Conservation (phyloP, 257 asterid species). For the Solanum gandarillasii region DNA sequence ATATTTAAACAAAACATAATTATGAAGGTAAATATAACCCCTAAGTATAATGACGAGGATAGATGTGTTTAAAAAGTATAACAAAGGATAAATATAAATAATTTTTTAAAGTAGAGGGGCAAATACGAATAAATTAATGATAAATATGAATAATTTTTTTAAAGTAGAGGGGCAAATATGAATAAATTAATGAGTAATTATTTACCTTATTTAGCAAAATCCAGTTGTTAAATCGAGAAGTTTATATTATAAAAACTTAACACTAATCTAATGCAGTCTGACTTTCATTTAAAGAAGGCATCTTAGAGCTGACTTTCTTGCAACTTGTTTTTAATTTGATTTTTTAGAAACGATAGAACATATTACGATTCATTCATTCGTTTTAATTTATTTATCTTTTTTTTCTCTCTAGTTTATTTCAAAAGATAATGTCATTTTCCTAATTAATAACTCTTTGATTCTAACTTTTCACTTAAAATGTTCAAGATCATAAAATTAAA, state of each 20-base stretch:
- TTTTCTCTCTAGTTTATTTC: background rate
- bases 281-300: background rate
- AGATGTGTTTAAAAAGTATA: too few species aligned
- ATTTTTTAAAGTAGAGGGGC: too few species aligned
- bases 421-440: background rate
- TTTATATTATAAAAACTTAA: background rate
- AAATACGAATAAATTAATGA: too few species aligned
- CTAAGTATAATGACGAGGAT: too few species aligned
- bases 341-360: background rate
- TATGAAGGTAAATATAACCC: background rate
- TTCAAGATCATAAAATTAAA: background rate
- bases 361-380: too few species aligned
- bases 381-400: background rate
- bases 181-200: background rate
- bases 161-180: too few species aligned
- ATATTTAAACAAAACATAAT: too few species aligned
- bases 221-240: background rate
- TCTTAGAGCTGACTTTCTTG: background rate
- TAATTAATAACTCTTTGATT: background rate
- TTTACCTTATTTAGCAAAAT: background rate
- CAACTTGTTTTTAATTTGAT: background rate
- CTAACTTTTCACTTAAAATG: accelerated
- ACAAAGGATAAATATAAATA: too few species aligned
- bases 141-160: too few species aligned
- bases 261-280: background rate